Percentiles rank a stretch among this genome's conserved stretches.
phyloP scores from a whole-genome alignment of 169 alveolate genomes.

The Fabrea salina region DNA sequence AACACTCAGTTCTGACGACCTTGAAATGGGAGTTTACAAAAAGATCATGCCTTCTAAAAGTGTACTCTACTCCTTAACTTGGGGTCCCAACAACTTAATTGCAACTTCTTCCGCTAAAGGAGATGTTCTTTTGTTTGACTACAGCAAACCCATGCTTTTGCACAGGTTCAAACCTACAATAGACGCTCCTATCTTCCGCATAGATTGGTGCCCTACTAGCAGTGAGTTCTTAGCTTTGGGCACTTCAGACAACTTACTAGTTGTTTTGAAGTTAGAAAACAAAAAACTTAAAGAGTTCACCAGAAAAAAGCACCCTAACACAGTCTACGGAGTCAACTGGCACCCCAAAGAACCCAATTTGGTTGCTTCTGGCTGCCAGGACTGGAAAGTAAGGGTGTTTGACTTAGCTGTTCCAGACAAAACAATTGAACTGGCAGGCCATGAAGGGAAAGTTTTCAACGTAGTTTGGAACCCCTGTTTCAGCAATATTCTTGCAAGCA shows the following conservation, averaged over 20 bases:
- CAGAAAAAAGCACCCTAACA: conserved; percentile 21
- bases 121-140: conserved; percentile 36
- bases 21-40: background rate
- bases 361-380: conserved; percentile 43
- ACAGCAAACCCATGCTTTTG: conserved; percentile 27
- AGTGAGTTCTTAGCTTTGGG: conserved; percentile 33
- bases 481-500: conserved; percentile 51
- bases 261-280: conserved; percentile 2
- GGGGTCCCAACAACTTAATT: conserved; percentile 45
- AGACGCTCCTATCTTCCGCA: conserved; percentile 33
- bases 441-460: conserved; percentile 39
- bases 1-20: conserved; percentile 1
- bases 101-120: conserved; percentile 41
- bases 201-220: conserved; percentile 37
- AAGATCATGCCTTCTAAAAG: background rate
- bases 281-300: background rate
- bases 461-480: conserved; percentile 50
- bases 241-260: conserved; percentile 24
- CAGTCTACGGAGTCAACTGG: conserved; percentile 60
- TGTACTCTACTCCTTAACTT: conserved; percentile 35
- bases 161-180: background rate
- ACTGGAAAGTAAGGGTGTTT: conserved; percentile 32
- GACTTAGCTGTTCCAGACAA: background rate
- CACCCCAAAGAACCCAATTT: background rate
- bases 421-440: conserved; percentile 15